These are phyloP conservation scores for Ogataea hybrid DNA, from an alignment of 1,139 yeast genomes.

Conservation along the genomic window DNA sequence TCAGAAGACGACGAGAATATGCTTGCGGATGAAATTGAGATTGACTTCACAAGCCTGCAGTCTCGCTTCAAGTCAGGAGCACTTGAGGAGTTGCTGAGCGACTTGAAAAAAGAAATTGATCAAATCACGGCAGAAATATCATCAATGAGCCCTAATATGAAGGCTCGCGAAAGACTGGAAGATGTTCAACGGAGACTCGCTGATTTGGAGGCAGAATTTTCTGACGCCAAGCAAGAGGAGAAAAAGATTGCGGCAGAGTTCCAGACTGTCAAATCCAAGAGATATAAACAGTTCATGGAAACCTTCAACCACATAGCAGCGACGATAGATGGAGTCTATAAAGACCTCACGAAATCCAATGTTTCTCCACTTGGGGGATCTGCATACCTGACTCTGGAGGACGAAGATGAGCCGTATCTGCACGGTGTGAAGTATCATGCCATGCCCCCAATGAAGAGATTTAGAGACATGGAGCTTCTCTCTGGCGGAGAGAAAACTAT, in stretches of 20 bases:
- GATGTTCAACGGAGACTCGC: constrained; percentile 65
- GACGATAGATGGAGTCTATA: constrained; percentile 76
- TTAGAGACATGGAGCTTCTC: constrained; percentile 86
- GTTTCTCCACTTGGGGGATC: constrained; percentile 86
- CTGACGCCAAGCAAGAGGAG: constrained; percentile 60
- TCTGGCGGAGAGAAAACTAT: constrained; percentile 98
- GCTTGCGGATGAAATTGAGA: constrained; percentile 30
- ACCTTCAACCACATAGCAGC: constrained; percentile 78
- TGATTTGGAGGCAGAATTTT: constrained; percentile 65
- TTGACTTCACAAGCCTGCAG: constrained; percentile 38
- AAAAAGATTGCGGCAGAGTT: constrained; percentile 54
- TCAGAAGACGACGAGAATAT: constrained; percentile 19
- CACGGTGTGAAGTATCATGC: constrained; percentile 89
- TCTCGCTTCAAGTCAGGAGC: constrained; percentile 26
- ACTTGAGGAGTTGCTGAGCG: constrained; percentile 27
- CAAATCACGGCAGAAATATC: constrained; percentile 61
- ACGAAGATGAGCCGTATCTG: constrained; percentile 84
- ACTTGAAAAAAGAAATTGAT: constrained; percentile 52
- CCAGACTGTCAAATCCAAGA: constrained; percentile 54
- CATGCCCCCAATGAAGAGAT: constrained; percentile 95
- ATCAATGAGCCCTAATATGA: constrained; percentile 70
- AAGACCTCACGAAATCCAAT: constrained; percentile 73
- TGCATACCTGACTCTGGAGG: constrained; percentile 83
- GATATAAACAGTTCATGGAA: constrained; percentile 61
- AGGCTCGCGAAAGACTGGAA: constrained; percentile 72